Evolutionary conservation across 306 rosid species (phyloP), one percentile per base, ranked within the genome.

Genomic region (Cicer yamashitae): DNA sequence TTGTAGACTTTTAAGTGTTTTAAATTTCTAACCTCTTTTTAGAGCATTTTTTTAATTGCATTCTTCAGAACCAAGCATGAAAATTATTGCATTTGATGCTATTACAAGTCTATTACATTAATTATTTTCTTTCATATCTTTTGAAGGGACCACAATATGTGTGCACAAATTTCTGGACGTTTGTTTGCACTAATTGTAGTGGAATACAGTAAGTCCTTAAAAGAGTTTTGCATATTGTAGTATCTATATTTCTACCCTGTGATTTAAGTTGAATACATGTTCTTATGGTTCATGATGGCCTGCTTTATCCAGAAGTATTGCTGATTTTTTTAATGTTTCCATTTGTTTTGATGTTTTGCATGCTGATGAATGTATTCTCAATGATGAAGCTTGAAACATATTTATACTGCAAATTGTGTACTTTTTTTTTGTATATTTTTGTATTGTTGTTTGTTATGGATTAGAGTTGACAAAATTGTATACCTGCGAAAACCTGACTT

Each of bases 141-240:
- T 74, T 59, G 74, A 96, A 94, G 99, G 99, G 99, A 64, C 99
- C 99, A 14, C 99, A 92, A 76, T 94, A 94, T 88, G 99, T 92
- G 25, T 94, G 97, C 93, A 92, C 96, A 22, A 90, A 90, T 85
- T 94, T 90, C 88, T 94, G 96, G 97, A 92, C 96, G 8, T 94
- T 94, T 88, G 87, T 94, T 82, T 94, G 97, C 92, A 92, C 92
- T 61, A 87, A 86, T 84, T 94, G 99, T 67, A 82, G 99, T 86
- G 99, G 99, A 82, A 94, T 94, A 76, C 99, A 94, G 99, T 94
- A 89, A 94, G 97, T 89, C 52, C 70, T 83, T 64, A 40, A 47
- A 66, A 60, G 50, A 50, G 54, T 53, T 67, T 58, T 48, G 62
- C 70, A 48, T 76, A 43, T 60, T 45, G 39, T 67, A 7, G 68